Conservation (phyloP, 176 grass and related monocot genomes). For the Alopecurus myosuroides region DNA sequence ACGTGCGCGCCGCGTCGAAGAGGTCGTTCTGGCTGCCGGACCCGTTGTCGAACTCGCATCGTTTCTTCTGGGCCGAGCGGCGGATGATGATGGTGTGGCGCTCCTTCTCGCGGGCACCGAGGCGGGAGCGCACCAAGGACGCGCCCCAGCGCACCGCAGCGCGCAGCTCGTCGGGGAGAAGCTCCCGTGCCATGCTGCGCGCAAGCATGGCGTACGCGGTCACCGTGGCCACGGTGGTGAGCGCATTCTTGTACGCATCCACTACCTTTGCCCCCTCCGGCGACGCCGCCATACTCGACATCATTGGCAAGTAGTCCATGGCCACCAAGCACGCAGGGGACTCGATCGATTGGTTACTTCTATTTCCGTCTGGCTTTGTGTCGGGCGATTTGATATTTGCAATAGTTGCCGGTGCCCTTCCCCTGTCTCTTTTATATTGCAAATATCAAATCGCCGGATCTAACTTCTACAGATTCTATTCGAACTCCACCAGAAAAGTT, state of each 20-base stretch:
- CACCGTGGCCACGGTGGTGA: not conserved
- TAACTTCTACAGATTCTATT: not conserved
- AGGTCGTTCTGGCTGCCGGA: not conserved
- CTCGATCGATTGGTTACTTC: not conserved
- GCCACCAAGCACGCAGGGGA: not conserved
- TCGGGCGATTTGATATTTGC: no score
- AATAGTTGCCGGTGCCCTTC: no score
- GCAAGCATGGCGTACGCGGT: slow-evolving; percentile 13
- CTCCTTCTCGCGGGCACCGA: slow-evolving; percentile 1
- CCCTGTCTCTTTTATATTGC: not conserved
- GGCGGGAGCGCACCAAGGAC: not conserved
- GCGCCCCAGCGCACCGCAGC: not conserved
- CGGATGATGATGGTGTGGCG: slow-evolving; percentile 1
- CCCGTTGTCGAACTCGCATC: not conserved
- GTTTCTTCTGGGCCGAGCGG: not conserved
- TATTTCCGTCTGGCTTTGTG: not conserved
- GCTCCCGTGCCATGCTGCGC: not conserved
- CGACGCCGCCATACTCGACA: not conserved
- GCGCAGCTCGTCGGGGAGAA: not conserved
- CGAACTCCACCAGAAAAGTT: not conserved
- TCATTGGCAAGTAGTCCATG: not conserved
- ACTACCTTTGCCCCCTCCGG: not conserved
- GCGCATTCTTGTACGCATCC: not conserved
- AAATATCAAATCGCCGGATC: not conserved
- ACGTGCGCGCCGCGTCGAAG: not conserved